Conservation (phyloP, 305 asterid genomes). For the Ilex paraguariensis region DNA sequence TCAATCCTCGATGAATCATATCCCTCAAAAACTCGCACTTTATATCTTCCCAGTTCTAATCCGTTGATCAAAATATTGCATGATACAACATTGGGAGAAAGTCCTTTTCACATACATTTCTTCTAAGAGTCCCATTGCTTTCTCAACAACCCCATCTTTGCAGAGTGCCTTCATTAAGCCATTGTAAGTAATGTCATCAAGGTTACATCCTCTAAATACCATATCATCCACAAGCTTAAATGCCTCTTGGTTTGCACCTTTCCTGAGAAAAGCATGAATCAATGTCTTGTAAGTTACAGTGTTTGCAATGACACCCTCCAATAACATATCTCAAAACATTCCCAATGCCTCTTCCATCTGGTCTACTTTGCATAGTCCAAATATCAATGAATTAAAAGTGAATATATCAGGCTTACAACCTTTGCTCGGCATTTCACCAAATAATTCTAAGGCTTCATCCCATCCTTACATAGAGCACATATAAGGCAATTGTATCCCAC, state of each 20-base stretch:
- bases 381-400: constrained; percentile 64
- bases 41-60: constrained; percentile 57
- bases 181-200: constrained; percentile 65
- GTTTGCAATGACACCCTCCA: constrained; percentile 76
- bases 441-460: constrained; percentile 50
- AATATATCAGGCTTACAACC: constrained; percentile 70
- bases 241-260: constrained; percentile 50
- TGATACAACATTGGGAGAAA: constrained; percentile 36
- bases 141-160: constrained; percentile 64
- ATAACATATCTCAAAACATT: constrained; percentile 61
- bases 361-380: constrained; percentile 52
- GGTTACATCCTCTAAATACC: constrained; percentile 66
- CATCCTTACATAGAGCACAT: constrained; percentile 65
- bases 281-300: constrained; percentile 72
- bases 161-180: constrained; percentile 75
- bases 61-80: constrained; percentile 63
- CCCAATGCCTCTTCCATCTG: constrained; percentile 60
- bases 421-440: constrained; percentile 36
- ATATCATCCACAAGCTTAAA: constrained; percentile 70
- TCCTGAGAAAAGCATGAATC: constrained; percentile 60
- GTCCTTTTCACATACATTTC: constrained; percentile 79
- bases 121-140: constrained; percentile 61
- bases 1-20: constrained; percentile 57
- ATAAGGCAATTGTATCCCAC: constrained; percentile 77
- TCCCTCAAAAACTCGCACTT: constrained; percentile 63